A percentile compares a stretch with the other conserved stretches of the same genome.
Evolutionary conservation across 805 yeast genomes (phyloP).

Genomic region (Kodamaea nitidulidarum): DNA sequence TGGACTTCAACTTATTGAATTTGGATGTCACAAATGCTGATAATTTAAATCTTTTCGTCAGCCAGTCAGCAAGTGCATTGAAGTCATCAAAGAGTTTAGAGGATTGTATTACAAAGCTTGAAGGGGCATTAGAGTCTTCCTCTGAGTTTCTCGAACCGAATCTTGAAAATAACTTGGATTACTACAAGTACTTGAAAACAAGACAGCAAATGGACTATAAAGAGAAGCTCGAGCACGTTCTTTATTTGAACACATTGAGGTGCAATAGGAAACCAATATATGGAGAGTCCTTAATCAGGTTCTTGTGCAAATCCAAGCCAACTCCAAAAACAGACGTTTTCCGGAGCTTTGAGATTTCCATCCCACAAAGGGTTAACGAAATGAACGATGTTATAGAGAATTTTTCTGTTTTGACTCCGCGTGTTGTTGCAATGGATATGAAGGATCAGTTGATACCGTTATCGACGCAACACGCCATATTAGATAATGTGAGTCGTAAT

Average conservation of each 20-base stretch:
- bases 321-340: conserved; percentile 11
- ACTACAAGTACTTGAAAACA: conserved; percentile 54
- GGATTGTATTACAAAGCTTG: conserved; percentile 42
- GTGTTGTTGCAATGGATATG: conserved; percentile 74
- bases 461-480: conserved; percentile 29
- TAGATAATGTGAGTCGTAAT: conserved; percentile 27
- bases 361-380: conserved; percentile 24
- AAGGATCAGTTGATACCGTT: conserved; percentile 47
- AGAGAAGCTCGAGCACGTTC: conserved; percentile 50
- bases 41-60: conserved; percentile 41
- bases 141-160: conserved; percentile 22
- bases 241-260: conserved; percentile 63
- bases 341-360: conserved; percentile 19
- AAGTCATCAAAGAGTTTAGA: conserved; percentile 47
- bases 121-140: conserved; percentile 27
- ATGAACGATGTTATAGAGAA: conserved; percentile 59
- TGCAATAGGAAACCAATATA: conserved; percentile 64
- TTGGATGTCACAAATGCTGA: conserved; percentile 51
- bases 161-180: conserved; percentile 44
- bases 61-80: conserved; percentile 39
- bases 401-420: conserved; percentile 85
- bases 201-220: conserved; percentile 49
- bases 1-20: conserved; percentile 59
- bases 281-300: conserved; percentile 53
- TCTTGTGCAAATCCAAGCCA: conserved; percentile 32